Base-by-base conservation (phyloP, 495 filamentous ascomycete species). In the Entonaema liquescens region DNA sequence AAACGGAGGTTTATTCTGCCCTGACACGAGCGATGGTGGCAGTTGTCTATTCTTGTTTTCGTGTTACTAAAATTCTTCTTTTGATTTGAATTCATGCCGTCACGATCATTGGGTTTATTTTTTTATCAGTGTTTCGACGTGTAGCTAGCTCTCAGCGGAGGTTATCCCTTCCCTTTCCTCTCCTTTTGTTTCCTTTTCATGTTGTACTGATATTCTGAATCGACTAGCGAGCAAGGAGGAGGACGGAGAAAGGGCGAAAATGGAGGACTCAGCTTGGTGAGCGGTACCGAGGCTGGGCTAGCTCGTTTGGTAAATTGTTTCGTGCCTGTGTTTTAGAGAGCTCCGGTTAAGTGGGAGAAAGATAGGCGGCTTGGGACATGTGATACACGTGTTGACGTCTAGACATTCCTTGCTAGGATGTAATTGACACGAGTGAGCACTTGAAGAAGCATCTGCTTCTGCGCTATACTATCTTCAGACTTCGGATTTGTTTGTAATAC, bases 391-490 rank as follows among this genome's bases (percentile, higher is more conserved):
- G 59, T 23, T 56, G 52, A 64, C 55, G 60, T 52, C 29, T 64
- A 50, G 40, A 59, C 26, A 59, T 65, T 61, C 49, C 65, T 58
- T 65, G 49, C 70, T 61, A 58, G 70, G 70, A 65, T 68, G 15
- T 72, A 67, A 72, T 67, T 64, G 8, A 61, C 53, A 67, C 35
- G 3, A 72, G 70, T 72, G 65, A 56, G 70, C 70, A 58, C 35
- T 65, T 62, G 6, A 61, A 60, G 64, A 25, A 57, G 36, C 35
- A 58, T 33, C 47, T 8, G 26, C 49, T 40, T 28, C 31, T 65
- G 28, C 38, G 15, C 55, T 62, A 61, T 57, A n/a, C 56, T 59
- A 36, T 25, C 6, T 62, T 54, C 47, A 33, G 9, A 13, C 21
- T 50, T 36, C 21, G 42, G 6, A 62, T 59, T 42, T 66, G 26